Conservation (phyloP, 2,329 filamentous ascomycete species). For the Sporothrix mexicana region DNA sequence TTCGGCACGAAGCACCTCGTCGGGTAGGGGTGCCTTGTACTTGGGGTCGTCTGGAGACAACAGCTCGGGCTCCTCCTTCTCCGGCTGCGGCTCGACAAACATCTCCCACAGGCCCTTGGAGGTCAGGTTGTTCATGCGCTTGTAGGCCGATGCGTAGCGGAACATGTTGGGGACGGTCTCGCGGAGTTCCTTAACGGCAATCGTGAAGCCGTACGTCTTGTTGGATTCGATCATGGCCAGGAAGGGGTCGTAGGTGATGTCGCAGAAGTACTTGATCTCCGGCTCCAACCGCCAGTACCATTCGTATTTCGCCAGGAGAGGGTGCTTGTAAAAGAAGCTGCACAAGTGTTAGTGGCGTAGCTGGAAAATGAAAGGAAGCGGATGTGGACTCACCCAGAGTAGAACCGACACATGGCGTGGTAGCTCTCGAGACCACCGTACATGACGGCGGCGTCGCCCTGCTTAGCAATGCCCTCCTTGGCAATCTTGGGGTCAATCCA, state of each 20-base stretch:
- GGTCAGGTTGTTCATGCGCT: conserved; percentile 85
- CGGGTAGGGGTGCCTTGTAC: conserved; percentile 71
- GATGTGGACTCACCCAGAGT: conserved; percentile 75
- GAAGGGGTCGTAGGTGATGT: conserved; percentile 99
- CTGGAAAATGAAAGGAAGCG: too few species aligned
- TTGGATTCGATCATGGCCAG: conserved; percentile 90
- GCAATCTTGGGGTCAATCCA: conserved; percentile 95
- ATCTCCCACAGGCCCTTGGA: conserved; percentile 98
- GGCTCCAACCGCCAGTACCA: conserved; percentile 99
- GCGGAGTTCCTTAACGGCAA: conserved; percentile 95
- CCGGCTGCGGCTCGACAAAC: conserved; percentile 84
- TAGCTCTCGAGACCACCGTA: conserved; percentile 99
- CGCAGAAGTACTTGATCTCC: conserved; percentile 99
- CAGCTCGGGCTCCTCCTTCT: conserved; percentile 62
- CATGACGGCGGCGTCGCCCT: conserved; percentile 98
- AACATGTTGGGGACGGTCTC: conserved; percentile 99
- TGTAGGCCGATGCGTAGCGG: conserved; percentile 97
- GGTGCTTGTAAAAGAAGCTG: conserved; percentile 96
- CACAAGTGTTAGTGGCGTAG: too few species aligned
- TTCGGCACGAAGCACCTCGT: conserved; percentile 80
- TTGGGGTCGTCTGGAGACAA: conserved; percentile 66
- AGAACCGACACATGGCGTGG: conserved; percentile 99
- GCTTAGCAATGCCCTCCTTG: conserved; percentile 93
- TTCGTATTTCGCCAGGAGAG: conserved; percentile 92
- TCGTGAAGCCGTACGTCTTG: conserved; percentile 99